Evolutionary conservation across 1,284 basidiomycete species (phyloP), one percentile per base, ranked within the genome.

Genomic region (Thelephora terrestris): DNA sequence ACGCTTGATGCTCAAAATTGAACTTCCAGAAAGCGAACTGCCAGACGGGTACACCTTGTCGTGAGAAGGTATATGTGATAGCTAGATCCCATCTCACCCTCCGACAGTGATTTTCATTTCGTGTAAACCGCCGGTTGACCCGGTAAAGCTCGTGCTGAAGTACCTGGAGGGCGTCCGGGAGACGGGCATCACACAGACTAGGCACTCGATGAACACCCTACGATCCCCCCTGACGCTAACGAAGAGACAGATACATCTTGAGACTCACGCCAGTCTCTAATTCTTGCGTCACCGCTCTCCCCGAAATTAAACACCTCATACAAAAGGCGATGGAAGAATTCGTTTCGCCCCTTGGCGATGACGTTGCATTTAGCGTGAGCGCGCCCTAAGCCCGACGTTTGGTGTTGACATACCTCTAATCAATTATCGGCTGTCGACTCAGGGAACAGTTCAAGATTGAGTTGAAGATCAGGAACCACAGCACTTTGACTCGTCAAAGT

Each of bases 41-140:
- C 54, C 74, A 78, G 55, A 89, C 85, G 0, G 79, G 85, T 57
- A 88, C 85, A 0, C 75, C 80, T 38, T 91, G 87, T 50, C 77
- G 87, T 89, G 62, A 37, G 67, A 52, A 9, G 14, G 7, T 21
- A 23, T 46, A 36, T 25, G 44, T 50, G 21, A 45, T 45, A 36
- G 17, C 27, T 42, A 21, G 6, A 32, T 20, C 5, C 14, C 21
- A 32, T 37, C 27, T n/a, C 23, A 47, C 39, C 39, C 43, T 50
- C 29, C 42, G 43, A 9, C 52, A 90, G 86, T 89, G 14, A 67
- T 87, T 18, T 90, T 88, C 62, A 83, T 91, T 46, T 79, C 84
- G 7, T 88, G 84, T 62, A 82, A 76, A 61, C 68, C 77, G 2
- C 87, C 87, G 0, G 70, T 88, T 29, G 80, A 90, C 58, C 86